Evolutionary conservation across 345 rosid genomes (phyloP), one percentile per base, ranked within the genome.

Genomic region (Eucalyptus cloeziana): DNA sequence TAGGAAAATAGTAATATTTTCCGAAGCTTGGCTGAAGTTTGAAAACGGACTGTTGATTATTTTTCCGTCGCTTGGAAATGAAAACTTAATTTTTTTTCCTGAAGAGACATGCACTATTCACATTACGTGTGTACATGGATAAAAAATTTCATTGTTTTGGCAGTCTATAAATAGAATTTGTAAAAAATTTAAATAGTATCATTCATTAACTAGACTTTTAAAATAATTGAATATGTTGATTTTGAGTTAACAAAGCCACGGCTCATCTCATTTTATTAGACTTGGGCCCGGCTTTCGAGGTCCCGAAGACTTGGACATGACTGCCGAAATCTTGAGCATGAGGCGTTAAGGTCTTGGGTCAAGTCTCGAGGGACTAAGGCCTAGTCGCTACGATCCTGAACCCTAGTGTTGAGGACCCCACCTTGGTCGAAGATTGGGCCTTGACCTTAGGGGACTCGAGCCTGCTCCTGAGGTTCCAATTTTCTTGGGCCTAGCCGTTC

Each of bases 361-460:
- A 64, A 64, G 10, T 33, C 40, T 64, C 0, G 3, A 64, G 76
- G 76, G 40, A n/a, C 37, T 33, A 8, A n/a, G 10, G 10, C 9
- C 40, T 0, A 14, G 2, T 7, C 0, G 21, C 37, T 64, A 64
- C 3, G 3, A 30, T 27, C 31, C 2, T 1, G 1, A 10, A 27
- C 3, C 15, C 1, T 1, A 1, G 67, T 27, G 31, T 5, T 25
- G 31, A 60, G 67, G 67, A 60, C 31, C 67, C 5, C 3, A 7
- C 67, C 7, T 60, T 14, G n/a, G n/a, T 60, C 4, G 15, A 60
- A 60, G 67, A 27, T 4, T 60, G 6, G 67, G 69, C 69, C n/a
- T 13, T 13, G 31, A 62, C 69, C 69, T 27, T 3, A 10, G 69
- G 67, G 7, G 33, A 62, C 69, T 62, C 1, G 69, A 30, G 33